Base-by-base conservation (phyloP, 2,329 filamentous ascomycete species). In the Aureobasidium sp. region DNA sequence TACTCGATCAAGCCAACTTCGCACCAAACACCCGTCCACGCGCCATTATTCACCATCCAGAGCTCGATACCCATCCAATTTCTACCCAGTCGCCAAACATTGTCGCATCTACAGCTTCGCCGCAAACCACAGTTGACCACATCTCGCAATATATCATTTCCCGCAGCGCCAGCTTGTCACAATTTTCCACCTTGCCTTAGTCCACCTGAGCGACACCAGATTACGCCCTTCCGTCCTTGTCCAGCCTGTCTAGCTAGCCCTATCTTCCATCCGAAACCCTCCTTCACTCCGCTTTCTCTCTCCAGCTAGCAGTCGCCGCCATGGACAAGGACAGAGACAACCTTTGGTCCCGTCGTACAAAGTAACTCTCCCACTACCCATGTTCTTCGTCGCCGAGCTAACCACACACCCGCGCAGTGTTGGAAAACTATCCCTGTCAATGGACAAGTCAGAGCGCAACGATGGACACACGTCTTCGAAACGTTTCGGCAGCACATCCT, bases 401-500 rank as follows among this genome's bases (percentile, higher is more conserved):
- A 62, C 36, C 42, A 15, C 25, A 6, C 8, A 5, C 14, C 5
- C 25, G 47, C 15, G 65, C 72, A 94, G 88, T 81, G 84, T 85
- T 77, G 90, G 85, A 83, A 97, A 96, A 81, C 88, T 97, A 77
- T 96, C 91, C 69, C 83, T 97, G 66, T 87, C 91, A 70, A 95
- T 89, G 74, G 80, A 85, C 72, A 84, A 84, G 72, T 77, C 81
- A 68, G 79, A 82, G 70, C 78, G 68, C 63, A 71, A 70, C 66
- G 78, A 81, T 69, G 80, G 82, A 66, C 70, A 81, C 72, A 78
- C 81, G 75, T 76, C 81, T 74, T 82, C 86, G 63, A 90, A 90
- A 81, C 87, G 90, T 75, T 88, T 90, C 73, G 87, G 87, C 74
- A 68, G 66, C 55, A 84, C 84, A 75, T 87, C 87, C 67, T 90